A percentile compares a stretch with the other conserved stretches of the same genome.
Evolutionary conservation across 495 filamentous ascomycete genomes (phyloP).

Genomic region (Penicillium maclennaniae): DNA sequence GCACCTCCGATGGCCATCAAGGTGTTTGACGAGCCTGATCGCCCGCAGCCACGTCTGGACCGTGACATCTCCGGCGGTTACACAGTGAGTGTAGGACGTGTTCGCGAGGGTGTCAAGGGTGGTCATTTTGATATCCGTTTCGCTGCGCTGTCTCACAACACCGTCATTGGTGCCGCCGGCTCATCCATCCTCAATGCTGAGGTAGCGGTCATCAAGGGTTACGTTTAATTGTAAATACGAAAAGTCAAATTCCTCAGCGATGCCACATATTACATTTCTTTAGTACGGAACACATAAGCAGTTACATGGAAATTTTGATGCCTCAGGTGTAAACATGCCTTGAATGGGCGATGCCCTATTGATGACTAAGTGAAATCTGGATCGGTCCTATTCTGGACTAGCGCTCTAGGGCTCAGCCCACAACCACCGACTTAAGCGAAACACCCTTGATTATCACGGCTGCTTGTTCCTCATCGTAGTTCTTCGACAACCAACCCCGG

Average conservation of each 20-base stretch:
- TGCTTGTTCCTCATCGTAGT: slow-evolving; percentile 26
- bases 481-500: slow-evolving; percentile 37
- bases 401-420: slow-evolving; percentile 32
- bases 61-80: slow-evolving; percentile 71
- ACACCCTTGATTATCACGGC: slow-evolving; percentile 25
- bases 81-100: slow-evolving; percentile 74
- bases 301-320: not conserved
- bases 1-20: slow-evolving; percentile 69
- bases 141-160: slow-evolving; percentile 80
- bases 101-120: slow-evolving; percentile 65
- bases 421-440: slow-evolving; percentile 40
- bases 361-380: not conserved
- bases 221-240: slow-evolving; percentile 50
- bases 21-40: slow-evolving; percentile 75
- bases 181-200: slow-evolving; percentile 94
- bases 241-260: slow-evolving; percentile 26
- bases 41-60: slow-evolving; percentile 82
- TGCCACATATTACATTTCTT: slow-evolving; percentile 20
- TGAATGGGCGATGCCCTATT: slow-evolving; percentile 1
- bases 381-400: slow-evolving; percentile 20
- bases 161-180: slow-evolving; percentile 90
- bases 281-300: not conserved
- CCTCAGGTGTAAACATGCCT: not conserved
- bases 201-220: slow-evolving; percentile 86
- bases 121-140: slow-evolving; percentile 82